A percentile compares a stretch with the other conserved stretches of the same genome.
These are phyloP conservation scores for Hansenula anomala DNA, from an alignment of 1,139 yeast species.

Conservation along the genomic window DNA sequence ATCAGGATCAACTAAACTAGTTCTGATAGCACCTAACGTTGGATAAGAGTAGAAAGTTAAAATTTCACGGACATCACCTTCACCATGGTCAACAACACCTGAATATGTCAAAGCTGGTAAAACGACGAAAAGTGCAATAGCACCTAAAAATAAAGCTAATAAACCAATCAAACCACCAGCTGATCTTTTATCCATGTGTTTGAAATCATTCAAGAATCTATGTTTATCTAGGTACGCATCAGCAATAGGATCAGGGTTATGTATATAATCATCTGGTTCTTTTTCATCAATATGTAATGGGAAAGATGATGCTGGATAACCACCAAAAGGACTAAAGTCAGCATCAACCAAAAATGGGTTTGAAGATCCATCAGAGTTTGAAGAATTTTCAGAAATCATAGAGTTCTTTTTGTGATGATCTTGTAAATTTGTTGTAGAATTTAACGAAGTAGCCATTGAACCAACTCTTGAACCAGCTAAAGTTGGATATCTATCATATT, in stretches of 20 bases:
- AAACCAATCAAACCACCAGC: conserved; percentile 58
- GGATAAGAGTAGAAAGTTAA: conserved; percentile 59
- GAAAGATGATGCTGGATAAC: conserved; percentile 85
- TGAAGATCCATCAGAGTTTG: conserved; percentile 28
- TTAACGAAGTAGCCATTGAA: conserved; percentile 36
- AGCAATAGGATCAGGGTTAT: conserved; percentile 87
- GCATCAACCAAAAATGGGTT: conserved; percentile 35
- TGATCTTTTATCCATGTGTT: conserved; percentile 54
- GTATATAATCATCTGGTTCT: conserved; percentile 88
- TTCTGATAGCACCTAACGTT: conserved; percentile 55
- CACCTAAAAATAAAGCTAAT: conserved; percentile 50
- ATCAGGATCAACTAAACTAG: conserved; percentile 67
- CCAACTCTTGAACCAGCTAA: conserved; percentile 45
- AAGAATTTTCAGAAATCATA: conserved; percentile 21
- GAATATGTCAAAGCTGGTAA: conserved; percentile 74
- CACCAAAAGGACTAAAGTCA: conserved; percentile 84
- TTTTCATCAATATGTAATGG: conserved; percentile 84
- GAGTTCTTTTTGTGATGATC: conserved; percentile 17
- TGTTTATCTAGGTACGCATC: conserved; percentile 76
- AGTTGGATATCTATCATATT: conserved; percentile 54
- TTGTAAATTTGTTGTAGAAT: conserved; percentile 14
- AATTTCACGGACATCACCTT: conserved; percentile 33
- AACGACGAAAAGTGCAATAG: conserved; percentile 59
- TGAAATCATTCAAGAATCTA: conserved; percentile 54
- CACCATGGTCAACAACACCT: conserved; percentile 42